Conservation (phyloP, 345 rosid species). For the Hibiscus syriacus region DNA sequence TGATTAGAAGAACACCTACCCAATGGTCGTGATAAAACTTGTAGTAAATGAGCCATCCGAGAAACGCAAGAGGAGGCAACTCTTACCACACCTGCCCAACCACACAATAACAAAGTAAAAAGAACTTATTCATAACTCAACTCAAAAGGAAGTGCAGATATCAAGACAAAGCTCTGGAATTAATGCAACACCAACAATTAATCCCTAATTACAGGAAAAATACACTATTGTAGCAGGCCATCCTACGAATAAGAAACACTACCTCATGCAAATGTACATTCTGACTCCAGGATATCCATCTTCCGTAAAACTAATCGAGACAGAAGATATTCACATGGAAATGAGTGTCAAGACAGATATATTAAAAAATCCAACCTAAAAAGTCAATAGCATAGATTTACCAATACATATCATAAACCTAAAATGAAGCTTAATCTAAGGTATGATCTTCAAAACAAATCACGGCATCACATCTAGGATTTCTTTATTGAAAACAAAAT, state of each 20-base stretch:
- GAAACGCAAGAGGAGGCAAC: conserved; percentile 88
- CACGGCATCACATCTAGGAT: neutral
- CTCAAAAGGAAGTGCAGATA: neutral
- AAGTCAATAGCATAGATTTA: neutral
- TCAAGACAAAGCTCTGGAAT: neutral
- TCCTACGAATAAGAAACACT: neutral
- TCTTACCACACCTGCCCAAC: conserved; percentile 67
- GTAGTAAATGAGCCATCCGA: conserved; percentile 96
- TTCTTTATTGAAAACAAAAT: neutral
- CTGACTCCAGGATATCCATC: neutral
- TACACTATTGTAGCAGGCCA: neutral
- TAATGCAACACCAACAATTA: neutral
- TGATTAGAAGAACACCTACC: conserved; percentile 37
- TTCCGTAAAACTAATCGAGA: neutral
- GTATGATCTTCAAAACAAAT: neutral
- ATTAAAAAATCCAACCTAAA: neutral
- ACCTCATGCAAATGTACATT: neutral
- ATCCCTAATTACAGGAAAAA: neutral
- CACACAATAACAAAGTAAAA: conserved; percentile 2
- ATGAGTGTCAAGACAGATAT: neutral
- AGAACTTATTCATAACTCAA: neutral
- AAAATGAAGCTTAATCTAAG: neutral
- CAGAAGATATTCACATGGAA: neutral
- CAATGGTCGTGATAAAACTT: conserved; percentile 94
- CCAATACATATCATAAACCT: neutral